Base-by-base conservation (phyloP, 768 basidiomycete species). In the Leucogyrophana mollusca region DNA sequence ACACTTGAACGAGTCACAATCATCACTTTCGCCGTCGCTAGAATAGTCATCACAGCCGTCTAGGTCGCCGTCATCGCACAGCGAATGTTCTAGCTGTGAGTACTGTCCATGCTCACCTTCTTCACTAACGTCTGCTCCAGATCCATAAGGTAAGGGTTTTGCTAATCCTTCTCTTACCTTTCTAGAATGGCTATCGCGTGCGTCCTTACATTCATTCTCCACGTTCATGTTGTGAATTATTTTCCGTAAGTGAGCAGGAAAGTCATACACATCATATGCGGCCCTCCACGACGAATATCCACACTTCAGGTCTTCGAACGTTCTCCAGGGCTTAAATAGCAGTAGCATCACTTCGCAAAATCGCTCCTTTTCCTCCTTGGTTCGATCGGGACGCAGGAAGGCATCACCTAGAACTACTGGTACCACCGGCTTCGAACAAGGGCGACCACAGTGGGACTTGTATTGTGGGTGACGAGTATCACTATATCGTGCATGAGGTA, bases 131-230 rank as follows among this genome's bases (percentile, higher is more conserved):
- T n/a, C n/a, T n/a, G n/a, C n/a, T n/a, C n/a, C n/a, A n/a, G n/a
- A n/a, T n/a, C n/a, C n/a, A n/a, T n/a, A n/a, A n/a, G n/a, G n/a
- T n/a, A n/a, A n/a, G n/a, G n/a, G n/a, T n/a, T n/a, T n/a, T n/a
- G n/a, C n/a, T n/a, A n/a, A n/a, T n/a, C n/a, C n/a, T n/a, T n/a
- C n/a, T n/a, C n/a, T n/a, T n/a, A n/a, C n/a, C n/a, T n/a, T n/a
- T n/a, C n/a, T n/a, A n/a, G n/a, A n/a, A n/a, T n/a, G n/a, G n/a
- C n/a, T n/a, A 0, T 36, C 22, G n/a, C 52, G 20, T 3, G 52
- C 52, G 24, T 53, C 52, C n/a, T 42, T 46, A 24, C 52, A 53
- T 27, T 53, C 52, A 1, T 25, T 11, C 25, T 50, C 16, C 4
- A 45, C 43, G 9, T 45, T 41, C 43, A 50, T 41, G 33, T 53